A percentile compares a stretch with the other conserved stretches of the same genome.
Conservation (phyloP, 345 rosid genomes). For the Gossypium thurberi region DNA sequence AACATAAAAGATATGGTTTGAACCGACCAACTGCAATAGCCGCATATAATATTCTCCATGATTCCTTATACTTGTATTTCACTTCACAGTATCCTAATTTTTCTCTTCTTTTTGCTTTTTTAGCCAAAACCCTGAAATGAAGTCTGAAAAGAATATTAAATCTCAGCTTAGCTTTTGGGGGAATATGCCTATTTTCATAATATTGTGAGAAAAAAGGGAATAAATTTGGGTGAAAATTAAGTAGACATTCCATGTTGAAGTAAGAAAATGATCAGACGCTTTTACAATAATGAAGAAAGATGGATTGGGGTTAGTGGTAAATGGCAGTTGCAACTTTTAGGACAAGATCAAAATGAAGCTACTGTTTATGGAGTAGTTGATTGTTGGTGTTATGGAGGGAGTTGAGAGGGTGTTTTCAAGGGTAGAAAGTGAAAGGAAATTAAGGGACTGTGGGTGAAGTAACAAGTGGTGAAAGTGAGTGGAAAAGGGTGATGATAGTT, state of each 20-base stretch:
- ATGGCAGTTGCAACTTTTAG: neutral
- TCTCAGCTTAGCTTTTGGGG: neutral
- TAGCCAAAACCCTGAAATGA: neutral
- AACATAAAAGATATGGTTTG: neutral
- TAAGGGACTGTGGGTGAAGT: slow-evolving; percentile 13
- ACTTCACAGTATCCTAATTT: neutral
- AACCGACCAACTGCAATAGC: slow-evolving; percentile 9
- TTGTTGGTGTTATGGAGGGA: slow-evolving; percentile 50
- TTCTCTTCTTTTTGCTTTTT: neutral
- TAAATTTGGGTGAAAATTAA: neutral
- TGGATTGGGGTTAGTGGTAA: neutral
- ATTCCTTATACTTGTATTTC: neutral
- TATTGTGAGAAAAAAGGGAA: no score
- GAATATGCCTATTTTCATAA: no score
- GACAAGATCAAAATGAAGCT: neutral
- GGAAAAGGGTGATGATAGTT: slow-evolving; percentile 15
- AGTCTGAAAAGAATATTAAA: neutral
- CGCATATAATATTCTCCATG: neutral
- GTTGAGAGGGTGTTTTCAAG: slow-evolving; percentile 46
- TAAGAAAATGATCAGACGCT: neutral
- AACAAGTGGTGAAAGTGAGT: slow-evolving; percentile 19
- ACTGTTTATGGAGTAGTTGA: neutral
- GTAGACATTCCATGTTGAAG: no score
- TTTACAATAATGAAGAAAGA: neutral
- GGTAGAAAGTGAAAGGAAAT: neutral